phyloP scores from a whole-genome alignment of 2,329 filamentous ascomycete genomes.

The Septoria linicola region DNA sequence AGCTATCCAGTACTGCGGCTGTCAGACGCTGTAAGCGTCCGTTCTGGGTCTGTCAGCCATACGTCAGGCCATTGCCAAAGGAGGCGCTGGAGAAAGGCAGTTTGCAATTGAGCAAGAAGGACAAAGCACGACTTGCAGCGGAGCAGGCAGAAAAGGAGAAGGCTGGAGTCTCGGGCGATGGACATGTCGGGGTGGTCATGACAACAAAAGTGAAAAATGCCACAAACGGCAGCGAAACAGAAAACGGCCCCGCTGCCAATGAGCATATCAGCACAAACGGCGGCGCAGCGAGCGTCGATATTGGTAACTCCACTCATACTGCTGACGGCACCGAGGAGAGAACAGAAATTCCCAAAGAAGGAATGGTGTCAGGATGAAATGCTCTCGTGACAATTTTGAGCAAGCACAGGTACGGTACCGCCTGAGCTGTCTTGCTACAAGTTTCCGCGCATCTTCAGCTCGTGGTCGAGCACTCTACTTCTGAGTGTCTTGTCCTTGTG shows the following conservation, averaged over 20 bases:
- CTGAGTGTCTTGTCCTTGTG: too few species aligned
- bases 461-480: too few species aligned
- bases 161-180: constrained; percentile 31
- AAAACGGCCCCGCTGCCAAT: not conserved
- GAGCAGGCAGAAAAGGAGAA: constrained; percentile 33
- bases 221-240: not conserved
- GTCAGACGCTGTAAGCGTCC: constrained; percentile 74
- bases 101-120: constrained; percentile 37
- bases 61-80: constrained; percentile 79
- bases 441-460: too few species aligned
- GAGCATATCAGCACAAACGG: constrained; percentile 20
- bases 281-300: not conserved
- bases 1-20: constrained; percentile 52
- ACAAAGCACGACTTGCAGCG: constrained; percentile 32
- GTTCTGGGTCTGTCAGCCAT: constrained; percentile 88
- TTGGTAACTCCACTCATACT: not conserved
- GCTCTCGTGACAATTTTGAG: not conserved
- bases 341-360: constrained; percentile 46
- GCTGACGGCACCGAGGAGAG: constrained; percentile 7
- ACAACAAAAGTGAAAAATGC: not conserved
- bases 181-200: constrained; percentile 30
- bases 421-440: too few species aligned
- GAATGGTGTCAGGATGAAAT: constrained; percentile 45
- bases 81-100: constrained; percentile 61
- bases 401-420: too few species aligned